Conservation (phyloP, 495 filamentous ascomycete species). For the Pyronema domesticum region DNA sequence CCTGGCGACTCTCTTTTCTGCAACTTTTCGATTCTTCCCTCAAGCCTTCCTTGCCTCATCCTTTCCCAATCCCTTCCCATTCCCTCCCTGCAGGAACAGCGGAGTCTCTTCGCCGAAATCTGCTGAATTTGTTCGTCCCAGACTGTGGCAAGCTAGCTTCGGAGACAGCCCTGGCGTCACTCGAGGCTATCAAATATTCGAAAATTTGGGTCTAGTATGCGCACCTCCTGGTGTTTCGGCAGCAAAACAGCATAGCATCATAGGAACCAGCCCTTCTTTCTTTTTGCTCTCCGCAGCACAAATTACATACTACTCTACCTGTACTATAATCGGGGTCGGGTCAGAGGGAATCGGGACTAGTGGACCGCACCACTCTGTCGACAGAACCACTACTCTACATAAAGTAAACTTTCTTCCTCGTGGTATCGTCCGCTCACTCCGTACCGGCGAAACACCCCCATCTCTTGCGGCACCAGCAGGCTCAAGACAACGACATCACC, state of each 20-base stretch:
- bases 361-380: conserved; percentile 6
- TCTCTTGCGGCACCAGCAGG: conserved; percentile 15
- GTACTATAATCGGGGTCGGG: conserved; percentile 18
- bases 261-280: conserved; percentile 6
- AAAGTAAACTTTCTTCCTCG: conserved; percentile 13
- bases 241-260: background rate
- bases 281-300: conserved; percentile 13
- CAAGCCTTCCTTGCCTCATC: conserved; percentile 1
- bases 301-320: conserved; percentile 19
- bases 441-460: conserved; percentile 1
- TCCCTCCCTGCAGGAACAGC: conserved; percentile 1
- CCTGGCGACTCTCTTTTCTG: background rate
- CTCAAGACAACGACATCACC: conserved; percentile 16
- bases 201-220: background rate
- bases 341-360: conserved; percentile 12
- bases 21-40: background rate
- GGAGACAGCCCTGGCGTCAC: background rate
- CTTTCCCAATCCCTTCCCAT: background rate
- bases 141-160: conserved; percentile 3
- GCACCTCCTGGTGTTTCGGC: conserved; percentile 1
- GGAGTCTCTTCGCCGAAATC: conserved; percentile 2
- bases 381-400: conserved; percentile 3
- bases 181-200: background rate
- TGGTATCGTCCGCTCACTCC: background rate
- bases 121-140: background rate